These are phyloP conservation scores for Pholiota adiposa DNA, from an alignment of 1,284 basidiomycete genomes.

Conservation along the genomic window DNA sequence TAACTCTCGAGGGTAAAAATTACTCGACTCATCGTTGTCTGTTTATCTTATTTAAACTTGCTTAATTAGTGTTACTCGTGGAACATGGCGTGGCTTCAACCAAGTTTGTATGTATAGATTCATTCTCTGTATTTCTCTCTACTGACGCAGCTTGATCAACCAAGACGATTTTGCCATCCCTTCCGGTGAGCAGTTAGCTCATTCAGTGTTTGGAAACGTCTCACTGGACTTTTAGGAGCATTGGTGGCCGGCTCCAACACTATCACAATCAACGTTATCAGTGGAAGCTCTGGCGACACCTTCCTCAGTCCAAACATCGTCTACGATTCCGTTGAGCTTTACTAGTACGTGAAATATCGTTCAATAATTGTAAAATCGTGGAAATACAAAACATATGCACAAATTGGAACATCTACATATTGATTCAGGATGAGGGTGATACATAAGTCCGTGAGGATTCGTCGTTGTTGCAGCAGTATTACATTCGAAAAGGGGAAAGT, in stretches of 20 bases:
- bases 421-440: background rate
- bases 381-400: conserved; percentile 1
- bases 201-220: background rate
- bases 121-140: conserved; percentile 1
- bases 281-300: conserved; percentile 44
- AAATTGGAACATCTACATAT: background rate
- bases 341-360: conserved; percentile 27
- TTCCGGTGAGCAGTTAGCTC: conserved; percentile 30
- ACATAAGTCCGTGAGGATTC: background rate
- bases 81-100: conserved; percentile 51
- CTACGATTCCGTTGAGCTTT: conserved; percentile 48
- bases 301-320: conserved; percentile 51
- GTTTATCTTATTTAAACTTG: conserved; percentile 11
- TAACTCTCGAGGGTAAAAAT: conserved; percentile 44
- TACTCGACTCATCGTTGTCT: too few species aligned
- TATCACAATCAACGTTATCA: conserved; percentile 45
- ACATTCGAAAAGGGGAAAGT: background rate
- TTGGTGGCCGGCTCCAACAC: conserved; percentile 45
- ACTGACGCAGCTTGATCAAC: background rate
- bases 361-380: too few species aligned
- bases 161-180: conserved; percentile 45
- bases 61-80: conserved; percentile 40
- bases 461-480: background rate
- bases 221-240: conserved; percentile 32
- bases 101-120: conserved; percentile 40